Evolutionary conservation across 345 rosid genomes (phyloP).

Genomic region (Syzygium aqueum): DNA sequence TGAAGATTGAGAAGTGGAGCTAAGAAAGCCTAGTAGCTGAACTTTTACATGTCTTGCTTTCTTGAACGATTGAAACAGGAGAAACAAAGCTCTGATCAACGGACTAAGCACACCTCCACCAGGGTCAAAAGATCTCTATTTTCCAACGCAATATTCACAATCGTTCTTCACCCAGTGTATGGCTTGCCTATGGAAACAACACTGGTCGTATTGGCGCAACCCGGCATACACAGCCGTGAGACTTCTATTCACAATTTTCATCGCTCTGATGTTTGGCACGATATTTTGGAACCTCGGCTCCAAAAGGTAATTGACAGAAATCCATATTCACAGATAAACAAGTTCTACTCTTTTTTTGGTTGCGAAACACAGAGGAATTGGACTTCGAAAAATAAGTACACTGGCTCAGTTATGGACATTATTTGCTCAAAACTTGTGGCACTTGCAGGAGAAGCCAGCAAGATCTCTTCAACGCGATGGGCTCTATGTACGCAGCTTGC

Average conservation of each 20-base stretch:
- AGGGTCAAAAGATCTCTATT: slow-evolving; percentile 36
- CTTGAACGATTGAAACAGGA: slow-evolving; percentile 21
- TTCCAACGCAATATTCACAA: slow-evolving; percentile 39
- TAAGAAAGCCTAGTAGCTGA: neutral
- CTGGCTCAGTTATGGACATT: too few relatives aligned
- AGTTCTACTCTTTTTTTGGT: neutral
- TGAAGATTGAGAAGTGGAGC: neutral
- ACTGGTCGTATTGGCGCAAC: slow-evolving; percentile 66
- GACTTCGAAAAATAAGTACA: neutral
- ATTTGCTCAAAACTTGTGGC: neutral
- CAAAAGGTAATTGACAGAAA: slow-evolving; percentile 20
- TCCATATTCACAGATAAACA: neutral
- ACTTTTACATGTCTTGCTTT: neutral
- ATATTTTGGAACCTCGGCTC: slow-evolving; percentile 62
- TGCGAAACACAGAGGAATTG: neutral
- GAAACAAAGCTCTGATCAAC: slow-evolving; percentile 43
- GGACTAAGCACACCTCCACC: slow-evolving; percentile 36
- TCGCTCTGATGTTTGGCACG: slow-evolving; percentile 59
- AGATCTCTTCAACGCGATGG: slow-evolving; percentile 54
- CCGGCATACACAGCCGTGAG: slow-evolving; percentile 51
- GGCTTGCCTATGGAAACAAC: slow-evolving; percentile 70
- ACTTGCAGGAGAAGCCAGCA: slow-evolving; percentile 26
- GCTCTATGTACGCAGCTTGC: slow-evolving; percentile 58
- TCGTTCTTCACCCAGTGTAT: slow-evolving; percentile 35
- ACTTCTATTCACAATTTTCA: slow-evolving; percentile 40